Conservation (phyloP, 192 early-diverging fungal genomes). For the Dispira simplex region DNA sequence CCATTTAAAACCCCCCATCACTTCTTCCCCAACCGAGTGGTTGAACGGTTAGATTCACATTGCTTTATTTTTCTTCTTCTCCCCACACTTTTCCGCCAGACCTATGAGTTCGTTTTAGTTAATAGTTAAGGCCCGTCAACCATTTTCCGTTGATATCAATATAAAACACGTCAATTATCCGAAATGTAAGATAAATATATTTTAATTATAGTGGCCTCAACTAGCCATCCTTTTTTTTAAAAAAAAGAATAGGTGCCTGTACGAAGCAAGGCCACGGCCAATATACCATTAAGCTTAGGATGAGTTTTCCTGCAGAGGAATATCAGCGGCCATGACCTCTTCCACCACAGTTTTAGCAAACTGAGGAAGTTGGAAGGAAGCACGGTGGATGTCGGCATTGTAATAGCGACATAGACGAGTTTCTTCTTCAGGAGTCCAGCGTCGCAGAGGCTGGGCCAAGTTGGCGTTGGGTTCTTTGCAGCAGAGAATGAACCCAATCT, state of each 20-base stretch:
- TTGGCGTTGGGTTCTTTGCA: constrained; percentile 62
- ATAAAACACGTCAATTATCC: background rate
- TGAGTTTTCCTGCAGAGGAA: background rate
- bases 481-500: constrained; percentile 93
- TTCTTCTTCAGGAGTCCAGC: constrained; percentile 64
- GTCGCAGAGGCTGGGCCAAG: constrained; percentile 63
- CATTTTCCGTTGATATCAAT: too few species aligned
- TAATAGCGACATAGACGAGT: constrained; percentile 79
- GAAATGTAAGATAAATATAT: background rate
- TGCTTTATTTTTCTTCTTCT: too few species aligned
- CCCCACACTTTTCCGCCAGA: too few species aligned
- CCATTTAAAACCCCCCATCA: too few species aligned
- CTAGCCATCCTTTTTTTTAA: background rate
- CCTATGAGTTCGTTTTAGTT: too few species aligned
- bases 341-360: constrained; percentile 58
- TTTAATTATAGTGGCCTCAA: background rate
- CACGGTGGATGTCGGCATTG: constrained; percentile 82
- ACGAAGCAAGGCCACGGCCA: background rate
- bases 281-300: background rate
- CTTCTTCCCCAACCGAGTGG: too few species aligned
- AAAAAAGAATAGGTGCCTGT: background rate
- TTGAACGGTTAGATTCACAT: too few species aligned
- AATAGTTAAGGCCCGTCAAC: too few species aligned
- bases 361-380: constrained; percentile 83
- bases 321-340: constrained; percentile 9